phyloP scores from a whole-genome alignment of 768 basidiomycete genomes.

The Leccinum rimulosum region DNA sequence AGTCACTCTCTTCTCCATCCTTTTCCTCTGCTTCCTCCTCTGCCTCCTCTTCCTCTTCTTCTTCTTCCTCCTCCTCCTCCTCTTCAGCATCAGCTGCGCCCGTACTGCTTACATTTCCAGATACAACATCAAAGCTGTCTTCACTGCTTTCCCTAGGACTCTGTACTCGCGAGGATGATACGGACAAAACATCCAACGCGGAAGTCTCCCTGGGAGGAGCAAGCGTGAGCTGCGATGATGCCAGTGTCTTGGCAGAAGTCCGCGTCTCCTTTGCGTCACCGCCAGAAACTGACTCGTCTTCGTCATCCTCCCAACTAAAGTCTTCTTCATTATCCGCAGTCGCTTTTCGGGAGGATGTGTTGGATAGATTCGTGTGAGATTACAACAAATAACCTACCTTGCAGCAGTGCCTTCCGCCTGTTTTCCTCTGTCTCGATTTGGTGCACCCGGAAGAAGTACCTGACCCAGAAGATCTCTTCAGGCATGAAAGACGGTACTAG shows the following conservation, averaged over 20 bases:
- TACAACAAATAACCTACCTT: conserved; percentile 45
- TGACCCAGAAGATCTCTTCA: conserved; percentile 73
- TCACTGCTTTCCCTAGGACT: conserved; percentile 60
- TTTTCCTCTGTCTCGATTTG: conserved; percentile 80
- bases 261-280: conserved; percentile 10
- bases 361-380: too few relatives aligned
- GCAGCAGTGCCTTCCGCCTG: conserved; percentile 72
- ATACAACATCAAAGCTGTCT: conserved; percentile 67
- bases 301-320: conserved; percentile 90
- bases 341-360: conserved; percentile 33
- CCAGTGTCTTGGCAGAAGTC: conserved; percentile 9
- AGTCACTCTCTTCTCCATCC: conserved; percentile 44
- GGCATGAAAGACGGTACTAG: conserved; percentile 70
- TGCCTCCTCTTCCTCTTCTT: conserved; percentile 35
- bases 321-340: conserved; percentile 75
- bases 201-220: conserved; percentile 22
- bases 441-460: conserved; percentile 86
- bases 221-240: conserved; percentile 25
- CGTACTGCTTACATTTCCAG: conserved; percentile 47
- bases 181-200: conserved; percentile 18
- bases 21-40: conserved; percentile 14
- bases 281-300: conserved; percentile 55
- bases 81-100: conserved; percentile 35
- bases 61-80: conserved; percentile 28
- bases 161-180: conserved; percentile 34